Evolutionary conservation across 2,329 filamentous ascomycete genomes (phyloP).

Genomic region (Tolypocladium album): DNA sequence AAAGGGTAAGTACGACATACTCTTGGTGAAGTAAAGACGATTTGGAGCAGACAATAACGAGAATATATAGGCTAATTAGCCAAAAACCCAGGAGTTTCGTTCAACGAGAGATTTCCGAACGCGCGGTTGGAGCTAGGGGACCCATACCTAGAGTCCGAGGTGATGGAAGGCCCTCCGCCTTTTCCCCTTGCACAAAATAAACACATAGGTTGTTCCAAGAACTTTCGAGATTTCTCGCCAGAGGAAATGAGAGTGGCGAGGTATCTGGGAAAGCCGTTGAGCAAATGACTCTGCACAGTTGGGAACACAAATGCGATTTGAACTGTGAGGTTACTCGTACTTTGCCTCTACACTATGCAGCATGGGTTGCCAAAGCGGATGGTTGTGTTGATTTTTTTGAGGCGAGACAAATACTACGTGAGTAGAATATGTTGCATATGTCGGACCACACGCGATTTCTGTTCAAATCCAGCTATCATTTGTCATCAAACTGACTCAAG

Average conservation of each 20-base stretch:
- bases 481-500: no score
- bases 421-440: no score
- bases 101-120: not conserved
- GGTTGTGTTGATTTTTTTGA: no score
- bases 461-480: no score
- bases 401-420: no score
- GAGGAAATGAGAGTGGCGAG: not conserved
- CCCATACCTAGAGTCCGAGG: not conserved
- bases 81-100: not conserved
- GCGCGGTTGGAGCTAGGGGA: not conserved
- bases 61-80: not conserved
- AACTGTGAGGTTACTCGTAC: no score
- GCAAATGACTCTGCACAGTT: not conserved
- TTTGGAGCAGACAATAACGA: not conserved
- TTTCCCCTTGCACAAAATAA: no score
- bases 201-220: not conserved
- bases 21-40: not conserved
- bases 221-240: not conserved
- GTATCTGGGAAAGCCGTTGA: not conserved
- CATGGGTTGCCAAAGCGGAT: no score
- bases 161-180: no score
- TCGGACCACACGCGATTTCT: no score
- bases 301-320: no score
- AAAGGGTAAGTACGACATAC: not conserved
- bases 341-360: no score